These are phyloP conservation scores for Hypoxylon trugodes DNA, from an alignment of 495 filamentous ascomycete genomes.

Conservation along the genomic window DNA sequence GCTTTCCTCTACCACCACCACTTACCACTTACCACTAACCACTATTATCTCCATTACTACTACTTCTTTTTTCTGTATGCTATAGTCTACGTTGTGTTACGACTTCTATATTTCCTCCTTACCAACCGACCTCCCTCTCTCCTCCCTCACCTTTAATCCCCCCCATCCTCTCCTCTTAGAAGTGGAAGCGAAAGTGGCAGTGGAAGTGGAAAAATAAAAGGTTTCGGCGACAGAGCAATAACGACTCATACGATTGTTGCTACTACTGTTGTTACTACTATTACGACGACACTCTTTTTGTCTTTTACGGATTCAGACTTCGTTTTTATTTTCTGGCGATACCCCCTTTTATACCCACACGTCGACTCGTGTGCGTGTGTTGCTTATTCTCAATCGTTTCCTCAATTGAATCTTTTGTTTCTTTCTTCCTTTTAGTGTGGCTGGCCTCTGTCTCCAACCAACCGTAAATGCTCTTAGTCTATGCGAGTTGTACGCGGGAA, in stretches of 20 bases:
- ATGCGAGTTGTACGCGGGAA: conserved; percentile 15
- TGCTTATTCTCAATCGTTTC: conserved; percentile 47
- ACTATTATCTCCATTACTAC: background rate
- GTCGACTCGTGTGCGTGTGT: conserved; percentile 43
- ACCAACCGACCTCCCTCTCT: background rate
- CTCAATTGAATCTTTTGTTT: conserved; percentile 41
- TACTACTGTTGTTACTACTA: conserved; percentile 12
- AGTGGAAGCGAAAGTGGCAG: too few species aligned
- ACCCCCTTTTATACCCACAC: conserved; percentile 47
- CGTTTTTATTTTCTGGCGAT: conserved; percentile 37
- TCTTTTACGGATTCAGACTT: conserved; percentile 18
- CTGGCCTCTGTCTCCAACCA: conserved; percentile 22
- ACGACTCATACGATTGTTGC: background rate
- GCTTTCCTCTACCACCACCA: background rate
- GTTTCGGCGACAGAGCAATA: background rate
- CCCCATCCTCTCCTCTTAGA: background rate
- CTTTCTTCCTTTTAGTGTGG: conserved; percentile 32
- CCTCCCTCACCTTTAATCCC: background rate
- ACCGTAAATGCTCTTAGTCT: conserved; percentile 34
- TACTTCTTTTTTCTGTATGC: conserved; percentile 1
- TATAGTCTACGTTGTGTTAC: conserved; percentile 17
- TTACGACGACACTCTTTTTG: conserved; percentile 19
- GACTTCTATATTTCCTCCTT: conserved; percentile 16
- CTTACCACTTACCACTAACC: conserved; percentile 1
- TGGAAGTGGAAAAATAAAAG: conserved; percentile 2